Percentiles rank a stretch among this genome's conserved stretches.
Conservation (phyloP, 169 alveolate species). For the Eimeria tenella region DNA sequence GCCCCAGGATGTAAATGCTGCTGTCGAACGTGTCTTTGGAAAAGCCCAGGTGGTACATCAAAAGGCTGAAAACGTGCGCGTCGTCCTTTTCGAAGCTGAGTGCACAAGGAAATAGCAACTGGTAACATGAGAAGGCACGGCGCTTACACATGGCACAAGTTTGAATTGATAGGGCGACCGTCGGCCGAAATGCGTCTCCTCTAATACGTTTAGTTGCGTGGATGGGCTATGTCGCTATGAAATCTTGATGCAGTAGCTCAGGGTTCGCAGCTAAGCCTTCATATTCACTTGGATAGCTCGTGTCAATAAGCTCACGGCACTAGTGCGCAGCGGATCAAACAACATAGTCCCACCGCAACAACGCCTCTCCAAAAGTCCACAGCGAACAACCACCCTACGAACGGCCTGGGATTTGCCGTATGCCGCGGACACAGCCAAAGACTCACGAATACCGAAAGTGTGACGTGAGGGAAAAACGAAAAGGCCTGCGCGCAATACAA, state of each 20-base stretch:
- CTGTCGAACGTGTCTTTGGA: slow-evolving; percentile 78
- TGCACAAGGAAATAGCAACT: neutral
- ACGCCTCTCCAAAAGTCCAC: neutral
- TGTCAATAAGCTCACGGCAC: neutral
- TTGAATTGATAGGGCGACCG: too few relatives aligned
- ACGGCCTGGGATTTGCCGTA: neutral
- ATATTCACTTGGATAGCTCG: too few relatives aligned
- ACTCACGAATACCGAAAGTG: neutral
- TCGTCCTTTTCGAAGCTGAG: slow-evolving; percentile 75
- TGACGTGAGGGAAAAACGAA: slow-evolving; percentile 42
- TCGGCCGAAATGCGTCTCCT: too few relatives aligned
- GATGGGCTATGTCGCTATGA: too few relatives aligned
- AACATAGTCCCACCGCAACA: neutral
- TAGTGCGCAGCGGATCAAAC: neutral
- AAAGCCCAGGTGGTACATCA: slow-evolving; percentile 71
- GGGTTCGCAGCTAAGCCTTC: too few relatives aligned
- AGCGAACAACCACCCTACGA: neutral
- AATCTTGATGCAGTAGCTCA: too few relatives aligned
- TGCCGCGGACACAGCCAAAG: neutral
- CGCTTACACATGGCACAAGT: neutral
- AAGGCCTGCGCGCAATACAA: neutral
- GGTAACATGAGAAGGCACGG: neutral
- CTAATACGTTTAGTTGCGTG: too few relatives aligned
- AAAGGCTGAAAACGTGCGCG: slow-evolving; percentile 80
- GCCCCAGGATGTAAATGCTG: slow-evolving; percentile 82